Base-by-base conservation (phyloP, 306 rosid genomes). In the Dryas octopetala region DNA sequence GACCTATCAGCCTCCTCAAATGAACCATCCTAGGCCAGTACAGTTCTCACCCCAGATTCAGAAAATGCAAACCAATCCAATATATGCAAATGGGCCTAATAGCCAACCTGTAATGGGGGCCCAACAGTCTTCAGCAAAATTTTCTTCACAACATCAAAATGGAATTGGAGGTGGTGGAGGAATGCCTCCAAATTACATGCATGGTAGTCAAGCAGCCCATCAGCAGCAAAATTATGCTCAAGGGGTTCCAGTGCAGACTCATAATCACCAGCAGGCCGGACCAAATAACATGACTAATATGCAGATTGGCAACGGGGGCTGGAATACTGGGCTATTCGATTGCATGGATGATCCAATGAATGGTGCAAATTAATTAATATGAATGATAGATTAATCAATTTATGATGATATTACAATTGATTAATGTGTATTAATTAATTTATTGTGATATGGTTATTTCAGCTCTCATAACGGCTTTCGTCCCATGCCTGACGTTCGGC, bases 291-390 rank as follows among this genome's bases (percentile, higher is more conserved):
- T 23, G 23, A 23, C 23, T 23, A 0, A 32, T 32, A 32, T 1
- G 38, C 68, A 23, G 26, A 43, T 47, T 65, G 45, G 60, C 62
- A 58, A 49, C 43, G 75, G 62, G 70, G 9, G 5, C 13, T 80
- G 83, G 83, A 74, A 8, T 26, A 38, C 72, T 5, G 72, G 47
- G 13, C 48, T 74, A n/a, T 80, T 80, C 67, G 76, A 60, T 38
- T 80, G 79, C 83, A 80, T 80, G 79, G 66, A 80, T 9, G 79
- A 80, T 74, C 83, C 79, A 41, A 67, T 43, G 53, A 80, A 80
- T 45, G 72, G 83, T 80, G 38, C 0, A 32, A 32, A 32, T 32
- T 32, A 32, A 32, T 32, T 32, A 32, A 32, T 32, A 1, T 32
- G 2, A 32, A 32, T 32, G 38, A 32, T 32, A 32, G 38, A 32